Evolutionary conservation across 208 protist species (phyloP).

Genomic region (Tetramitus jugosus): DNA sequence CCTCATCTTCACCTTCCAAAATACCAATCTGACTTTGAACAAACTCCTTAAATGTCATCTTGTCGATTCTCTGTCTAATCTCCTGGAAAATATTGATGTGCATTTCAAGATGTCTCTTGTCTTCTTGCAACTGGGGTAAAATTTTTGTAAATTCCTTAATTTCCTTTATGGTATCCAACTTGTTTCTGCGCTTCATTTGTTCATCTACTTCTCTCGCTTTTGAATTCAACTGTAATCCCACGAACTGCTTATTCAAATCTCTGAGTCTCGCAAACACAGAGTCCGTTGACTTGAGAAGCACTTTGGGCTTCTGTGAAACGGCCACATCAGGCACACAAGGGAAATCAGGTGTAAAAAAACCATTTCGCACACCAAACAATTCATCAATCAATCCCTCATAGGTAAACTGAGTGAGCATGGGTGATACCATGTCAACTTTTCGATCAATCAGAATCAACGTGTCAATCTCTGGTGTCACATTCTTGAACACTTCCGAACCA

Average conservation of each 20-base stretch:
- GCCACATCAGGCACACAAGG: background rate
- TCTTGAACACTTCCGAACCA: background rate
- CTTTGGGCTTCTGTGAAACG: background rate
- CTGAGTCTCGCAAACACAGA: background rate
- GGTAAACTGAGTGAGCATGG: background rate
- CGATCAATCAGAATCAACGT: background rate
- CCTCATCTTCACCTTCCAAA: background rate
- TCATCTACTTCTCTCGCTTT: slow-evolving; percentile 7
- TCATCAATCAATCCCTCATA: slow-evolving; percentile 30
- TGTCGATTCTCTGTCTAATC: background rate
- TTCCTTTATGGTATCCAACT: background rate
- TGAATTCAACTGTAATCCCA: background rate
- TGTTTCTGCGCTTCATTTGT: background rate
- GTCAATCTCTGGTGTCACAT: background rate
- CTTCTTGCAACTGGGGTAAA: slow-evolving; percentile 10
- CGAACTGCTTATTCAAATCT: background rate
- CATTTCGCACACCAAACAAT: background rate
- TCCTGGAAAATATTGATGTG: slow-evolving; percentile 13
- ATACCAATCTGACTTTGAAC: background rate
- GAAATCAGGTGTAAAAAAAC: background rate
- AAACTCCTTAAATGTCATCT: background rate
- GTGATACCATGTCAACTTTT: slow-evolving; percentile 2
- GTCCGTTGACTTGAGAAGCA: slow-evolving; percentile 9
- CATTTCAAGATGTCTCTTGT: slow-evolving; percentile 1
- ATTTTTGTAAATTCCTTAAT: slow-evolving; percentile 12